phyloP scores from a whole-genome alignment of 75 land plant genomes.

The Selaginella tamariscina region DNA sequence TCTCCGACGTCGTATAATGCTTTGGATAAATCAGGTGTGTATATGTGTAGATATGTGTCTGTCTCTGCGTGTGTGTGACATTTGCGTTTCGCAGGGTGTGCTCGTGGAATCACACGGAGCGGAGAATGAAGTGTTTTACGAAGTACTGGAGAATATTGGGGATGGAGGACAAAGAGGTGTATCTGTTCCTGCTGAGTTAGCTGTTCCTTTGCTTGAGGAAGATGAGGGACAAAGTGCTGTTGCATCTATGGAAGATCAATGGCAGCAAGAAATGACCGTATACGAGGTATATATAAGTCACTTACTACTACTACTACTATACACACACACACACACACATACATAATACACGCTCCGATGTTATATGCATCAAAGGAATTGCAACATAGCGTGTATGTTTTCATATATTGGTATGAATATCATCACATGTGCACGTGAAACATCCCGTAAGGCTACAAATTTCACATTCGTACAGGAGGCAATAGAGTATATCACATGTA shows the following conservation, averaged over 20 bases:
- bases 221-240: constrained; percentile 72
- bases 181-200: constrained; percentile 17
- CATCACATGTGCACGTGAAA: too few species aligned
- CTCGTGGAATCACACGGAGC: constrained; percentile 45
- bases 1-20: constrained; percentile 59
- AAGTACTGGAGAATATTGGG: constrained; percentile 51
- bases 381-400: too few species aligned
- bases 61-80: neutral
- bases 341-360: too few species aligned
- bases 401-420: too few species aligned
- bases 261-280: constrained; percentile 79
- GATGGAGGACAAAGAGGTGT: constrained; percentile 31
- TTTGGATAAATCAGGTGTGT: constrained; percentile 90
- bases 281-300: constrained; percentile 48
- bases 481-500: too few species aligned
- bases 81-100: constrained; percentile 42
- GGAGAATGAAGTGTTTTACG: constrained; percentile 40
- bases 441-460: too few species aligned
- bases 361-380: neutral
- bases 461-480: too few species aligned
- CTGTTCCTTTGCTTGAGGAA: constrained; percentile 48
- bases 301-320: neutral
- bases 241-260: constrained; percentile 73
- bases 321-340: neutral
- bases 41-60: neutral